Evolutionary conservation across 2,329 filamentous ascomycete species (phyloP).

Genomic region (Macrophomina phaseolina): DNA sequence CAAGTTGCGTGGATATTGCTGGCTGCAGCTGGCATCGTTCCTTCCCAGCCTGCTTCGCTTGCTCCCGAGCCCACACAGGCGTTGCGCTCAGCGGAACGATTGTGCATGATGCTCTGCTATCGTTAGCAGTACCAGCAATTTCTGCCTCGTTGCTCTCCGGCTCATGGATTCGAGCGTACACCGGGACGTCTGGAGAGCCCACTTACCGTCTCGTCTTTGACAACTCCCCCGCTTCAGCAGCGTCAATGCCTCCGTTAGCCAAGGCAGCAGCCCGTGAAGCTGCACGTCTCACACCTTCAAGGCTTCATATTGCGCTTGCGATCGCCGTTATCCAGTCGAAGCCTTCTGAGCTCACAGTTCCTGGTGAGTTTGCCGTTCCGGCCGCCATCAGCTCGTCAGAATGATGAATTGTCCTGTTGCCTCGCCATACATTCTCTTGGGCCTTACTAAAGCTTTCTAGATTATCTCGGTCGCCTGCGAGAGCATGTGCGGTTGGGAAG

Average conservation of each 20-base stretch:
- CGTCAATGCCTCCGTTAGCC: neutral
- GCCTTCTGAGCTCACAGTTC: slow-evolving; percentile 40
- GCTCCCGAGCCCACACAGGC: neutral
- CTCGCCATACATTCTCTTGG: neutral
- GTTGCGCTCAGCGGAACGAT: too few species aligned
- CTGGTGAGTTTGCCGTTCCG: slow-evolving; percentile 34
- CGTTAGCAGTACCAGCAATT: neutral
- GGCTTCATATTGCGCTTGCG: slow-evolving; percentile 41
- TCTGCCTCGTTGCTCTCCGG: neutral
- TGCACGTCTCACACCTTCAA: neutral
- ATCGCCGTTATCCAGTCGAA: slow-evolving; percentile 47
- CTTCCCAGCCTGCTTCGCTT: slow-evolving; percentile 17
- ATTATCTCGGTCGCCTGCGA: slow-evolving; percentile 43
- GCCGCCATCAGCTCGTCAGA: too few species aligned
- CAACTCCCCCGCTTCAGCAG: neutral
- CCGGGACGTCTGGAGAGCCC: neutral
- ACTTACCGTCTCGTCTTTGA: neutral
- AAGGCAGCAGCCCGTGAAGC: neutral
- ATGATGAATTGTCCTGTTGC: too few species aligned
- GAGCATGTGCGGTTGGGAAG: slow-evolving; percentile 39
- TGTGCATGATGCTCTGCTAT: too few species aligned
- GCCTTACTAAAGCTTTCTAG: slow-evolving; percentile 29
- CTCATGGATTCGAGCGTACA: neutral
- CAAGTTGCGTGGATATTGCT: neutral
- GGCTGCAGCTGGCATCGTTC: neutral